phyloP scores from a whole-genome alignment of 2,329 filamentous ascomycete genomes.

The Cyclaneusma minus region DNA sequence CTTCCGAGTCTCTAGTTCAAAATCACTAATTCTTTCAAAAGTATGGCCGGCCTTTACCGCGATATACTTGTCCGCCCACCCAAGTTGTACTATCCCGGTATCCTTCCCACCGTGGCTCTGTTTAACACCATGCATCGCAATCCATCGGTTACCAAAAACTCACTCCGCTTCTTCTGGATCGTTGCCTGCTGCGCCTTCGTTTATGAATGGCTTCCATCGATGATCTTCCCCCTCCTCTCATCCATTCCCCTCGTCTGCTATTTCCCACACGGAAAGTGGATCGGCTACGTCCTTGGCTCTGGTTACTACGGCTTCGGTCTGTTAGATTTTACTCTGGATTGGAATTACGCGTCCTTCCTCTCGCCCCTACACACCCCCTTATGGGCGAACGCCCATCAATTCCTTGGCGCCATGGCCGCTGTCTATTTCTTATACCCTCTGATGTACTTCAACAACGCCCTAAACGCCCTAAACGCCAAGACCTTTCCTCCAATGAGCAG shows the following conservation, averaged over 20 bases:
- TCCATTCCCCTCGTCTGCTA: conserved; percentile 13
- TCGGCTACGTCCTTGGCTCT: conserved; percentile 17
- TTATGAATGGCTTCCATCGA: conserved; percentile 18
- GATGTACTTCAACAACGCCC: conserved; percentile 12
- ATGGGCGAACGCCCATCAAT: conserved; percentile 10
- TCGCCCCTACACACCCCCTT: conserved; percentile 11
- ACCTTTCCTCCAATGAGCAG: conserved; percentile 12
- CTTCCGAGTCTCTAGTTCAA: too few relatives aligned
- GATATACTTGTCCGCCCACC: conserved; percentile 18
- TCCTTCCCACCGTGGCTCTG: conserved; percentile 16
- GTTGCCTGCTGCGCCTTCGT: conserved; percentile 14
- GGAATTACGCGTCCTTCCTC: conserved; percentile 13
- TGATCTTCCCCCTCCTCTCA: conserved; percentile 16
- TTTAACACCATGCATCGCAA: conserved; percentile 19
- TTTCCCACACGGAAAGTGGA: conserved; percentile 18
- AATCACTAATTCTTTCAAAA: too few relatives aligned
- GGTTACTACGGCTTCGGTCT: conserved; percentile 18
- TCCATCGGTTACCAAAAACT: conserved; percentile 14
- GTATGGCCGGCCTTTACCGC: conserved; percentile 15
- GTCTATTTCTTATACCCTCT: conserved; percentile 12
- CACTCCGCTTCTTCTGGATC: conserved; percentile 15
- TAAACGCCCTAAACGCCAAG: conserved; percentile 9
- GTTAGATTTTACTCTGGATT: conserved; percentile 16
- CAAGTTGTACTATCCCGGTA: conserved; percentile 17
- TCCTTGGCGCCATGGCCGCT: conserved; percentile 7